Evolutionary conservation across 805 yeast genomes (phyloP), one percentile per base, ranked within the genome.

Genomic region (Kluyveromyces aestuarii): DNA sequence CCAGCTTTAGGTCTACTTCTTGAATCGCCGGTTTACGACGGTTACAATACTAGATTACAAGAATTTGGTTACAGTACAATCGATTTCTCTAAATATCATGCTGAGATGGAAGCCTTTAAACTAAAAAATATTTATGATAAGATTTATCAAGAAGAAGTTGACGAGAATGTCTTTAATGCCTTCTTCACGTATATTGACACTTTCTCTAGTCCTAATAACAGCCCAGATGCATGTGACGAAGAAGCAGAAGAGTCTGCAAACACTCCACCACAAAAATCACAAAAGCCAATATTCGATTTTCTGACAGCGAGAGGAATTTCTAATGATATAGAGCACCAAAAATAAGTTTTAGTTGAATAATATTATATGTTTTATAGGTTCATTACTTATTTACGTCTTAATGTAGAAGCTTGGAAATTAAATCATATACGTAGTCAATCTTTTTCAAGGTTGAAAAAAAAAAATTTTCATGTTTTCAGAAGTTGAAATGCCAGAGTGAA

Each of bases 1-100:
- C 99, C 99, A 4, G 96, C 98, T 27, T 73, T 93, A 52, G 99
- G 99, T 0, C 72, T 93, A 48, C 70, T 93, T 46, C 75, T 93
- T 51, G 98, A 93, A 61, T 81, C 84, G 49, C 99, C 99, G 0
- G 95, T 90, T 11, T 93, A 87, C 64, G 95, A 86, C 44, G 82
- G 86, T 13, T 87, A 84, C 66, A 93, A 93, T 67, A 70, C 74
- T 27, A 78, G 80, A 61, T 73, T 89, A 56, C 74, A 76, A 52
- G 80, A 80, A 47, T 79, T 84, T 59, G 97, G 96, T 18, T 86
- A 87, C 63, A 84, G 84, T 30, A 77, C 77, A 16, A 73, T 93
- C 48, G 80, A 80, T 36, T 93, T 90, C 60, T 74, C 75, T 6
- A 73, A 74, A 48, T 87, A 76, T 64, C 77, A 77, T 51, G 68